phyloP scores from a whole-genome alignment of 2,329 filamentous ascomycete species.

The Epichloe brachyelytri region DNA sequence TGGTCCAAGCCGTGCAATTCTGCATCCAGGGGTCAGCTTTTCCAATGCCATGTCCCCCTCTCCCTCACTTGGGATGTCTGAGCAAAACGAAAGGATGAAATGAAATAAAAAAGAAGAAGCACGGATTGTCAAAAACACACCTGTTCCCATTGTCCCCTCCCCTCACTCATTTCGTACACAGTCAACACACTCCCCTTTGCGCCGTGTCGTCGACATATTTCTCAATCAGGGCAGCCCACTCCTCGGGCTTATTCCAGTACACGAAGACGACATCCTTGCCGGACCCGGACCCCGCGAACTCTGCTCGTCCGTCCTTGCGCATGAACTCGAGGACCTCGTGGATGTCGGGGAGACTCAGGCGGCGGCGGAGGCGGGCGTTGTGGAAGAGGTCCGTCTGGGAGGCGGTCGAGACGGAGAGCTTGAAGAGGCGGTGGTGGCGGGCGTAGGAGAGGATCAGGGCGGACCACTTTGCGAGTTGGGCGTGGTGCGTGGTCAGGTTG shows the following conservation, averaged over 20 bases:
- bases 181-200: constrained; percentile 81
- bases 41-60: too few species aligned
- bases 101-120: too few species aligned
- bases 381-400: constrained; percentile 43
- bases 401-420: constrained; percentile 50
- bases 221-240: constrained; percentile 74
- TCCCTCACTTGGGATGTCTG: too few species aligned
- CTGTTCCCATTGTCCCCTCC: constrained; percentile 60
- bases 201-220: constrained; percentile 78
- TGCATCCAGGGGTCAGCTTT: constrained; percentile 15
- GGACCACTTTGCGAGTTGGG: constrained; percentile 79
- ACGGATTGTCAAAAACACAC: constrained; percentile 22
- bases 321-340: constrained; percentile 48
- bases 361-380: constrained; percentile 41
- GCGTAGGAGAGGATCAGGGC: constrained; percentile 74
- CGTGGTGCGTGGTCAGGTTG: constrained; percentile 58
- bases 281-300: constrained; percentile 40
- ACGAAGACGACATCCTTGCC: constrained; percentile 49
- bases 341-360: constrained; percentile 37
- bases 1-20: constrained; percentile 84
- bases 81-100: neutral
- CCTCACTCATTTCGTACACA: constrained; percentile 79
- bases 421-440: constrained; percentile 62
- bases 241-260: constrained; percentile 76
- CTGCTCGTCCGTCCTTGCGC: constrained; percentile 45